These are phyloP conservation scores for Heritiera littoralis DNA, from an alignment of 345 rosid species.

Conservation along the genomic window DNA sequence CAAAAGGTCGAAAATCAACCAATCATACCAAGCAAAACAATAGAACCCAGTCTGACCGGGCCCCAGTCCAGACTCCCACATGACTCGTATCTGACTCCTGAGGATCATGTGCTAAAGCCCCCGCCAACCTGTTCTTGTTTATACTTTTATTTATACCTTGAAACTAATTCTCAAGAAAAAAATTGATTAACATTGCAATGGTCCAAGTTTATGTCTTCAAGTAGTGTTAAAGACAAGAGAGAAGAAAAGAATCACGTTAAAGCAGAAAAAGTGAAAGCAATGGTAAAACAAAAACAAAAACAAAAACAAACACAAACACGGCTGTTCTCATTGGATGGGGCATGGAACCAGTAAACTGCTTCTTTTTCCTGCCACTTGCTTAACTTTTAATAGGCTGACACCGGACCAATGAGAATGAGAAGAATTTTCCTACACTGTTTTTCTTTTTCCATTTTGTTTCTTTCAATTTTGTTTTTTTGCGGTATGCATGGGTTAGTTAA, in stretches of 20 bases:
- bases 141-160: neutral
- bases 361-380: neutral
- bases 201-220: neutral
- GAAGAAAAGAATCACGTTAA: slow-evolving; percentile 18
- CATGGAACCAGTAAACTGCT: neutral
- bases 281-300: neutral
- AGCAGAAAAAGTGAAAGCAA: neutral
- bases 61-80: slow-evolving; percentile 13
- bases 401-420: neutral
- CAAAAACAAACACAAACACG: neutral
- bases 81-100: slow-evolving; percentile 15
- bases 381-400: neutral
- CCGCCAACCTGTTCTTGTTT: slow-evolving; percentile 1
- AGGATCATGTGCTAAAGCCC: slow-evolving; percentile 13
- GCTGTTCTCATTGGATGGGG: neutral
- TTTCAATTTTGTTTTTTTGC: neutral
- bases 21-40: neutral
- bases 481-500: neutral
- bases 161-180: neutral
- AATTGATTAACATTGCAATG: neutral
- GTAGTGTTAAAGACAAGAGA: slow-evolving; percentile 5
- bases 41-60: slow-evolving; percentile 8
- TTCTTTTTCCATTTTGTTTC: neutral
- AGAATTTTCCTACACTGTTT: neutral
- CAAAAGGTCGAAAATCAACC: neutral